Base-by-base conservation (phyloP, 768 basidiomycete genomes). In the Roridomyces roridus region DNA sequence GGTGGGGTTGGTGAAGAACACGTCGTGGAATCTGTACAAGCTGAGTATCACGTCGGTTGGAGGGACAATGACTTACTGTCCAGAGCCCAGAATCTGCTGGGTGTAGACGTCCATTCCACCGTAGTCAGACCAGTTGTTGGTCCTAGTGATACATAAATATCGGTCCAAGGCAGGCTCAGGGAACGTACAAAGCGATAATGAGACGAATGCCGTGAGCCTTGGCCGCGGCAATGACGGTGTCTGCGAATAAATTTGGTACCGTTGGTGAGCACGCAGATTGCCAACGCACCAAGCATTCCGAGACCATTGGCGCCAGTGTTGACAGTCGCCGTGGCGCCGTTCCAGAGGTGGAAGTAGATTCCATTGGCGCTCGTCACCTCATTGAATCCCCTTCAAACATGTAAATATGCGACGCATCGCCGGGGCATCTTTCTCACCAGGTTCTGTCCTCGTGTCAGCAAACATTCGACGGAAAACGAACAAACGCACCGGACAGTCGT, bases 31-130 rank as follows among this genome's bases (percentile, higher is more conserved):
- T 15, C 31, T 34, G 7, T 4, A 34, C 3, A 4, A 15, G 31
- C 10, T 34, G 31, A 34, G 31, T 11, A 34, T 15, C 15, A 15
- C 15, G 31, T 11, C 31, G 7, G 11, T 11, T 10, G 10, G 4
- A 34, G 31, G 31, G 31, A 34, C 11, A 34, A 34, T 8, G n/a
- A n/a, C 31, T 34, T 15, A 34, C 53, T 71, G 51, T 28, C 73
- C 68, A 12, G 75, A 68, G 34, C 71, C 71, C 7, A 78, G 58
- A 34, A 88, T 76, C 63, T 87, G 85, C 18, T 74, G 74, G 46
- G 85, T 81, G 63, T 87, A 87, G 18, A 87, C 83, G 56, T 88
- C 86, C 85, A 88, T 87, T 34, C 86, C 86, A 24, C 85, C 85
- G 57, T 81, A 85, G 66, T 86, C 81, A n/a, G 73, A 59, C 82